Base-by-base conservation (phyloP, 2,329 filamentous ascomycete genomes). In the Fusarium sp. region DNA sequence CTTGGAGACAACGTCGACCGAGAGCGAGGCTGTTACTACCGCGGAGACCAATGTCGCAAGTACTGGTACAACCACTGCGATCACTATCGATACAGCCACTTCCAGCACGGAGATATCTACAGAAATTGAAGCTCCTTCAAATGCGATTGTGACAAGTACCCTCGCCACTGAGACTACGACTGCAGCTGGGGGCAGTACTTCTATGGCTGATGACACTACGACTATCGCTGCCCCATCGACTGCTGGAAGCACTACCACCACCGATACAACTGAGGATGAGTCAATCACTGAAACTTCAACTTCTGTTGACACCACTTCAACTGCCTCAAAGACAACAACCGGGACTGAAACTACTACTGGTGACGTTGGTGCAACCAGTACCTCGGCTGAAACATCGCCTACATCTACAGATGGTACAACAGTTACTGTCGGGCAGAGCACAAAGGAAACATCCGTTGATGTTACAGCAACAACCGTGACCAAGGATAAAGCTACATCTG, bases 241-340 rank as follows among this genome's bases (percentile, higher is more conserved):
- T 17, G 9, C 14, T 5, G 32, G 1, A 36, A 36, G 50, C 34
- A 1, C 3, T 8, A 15, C 50, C 5, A 12, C 32, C 18, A 26
- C n/a, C 9, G 6, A 26, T 0, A 36, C 17, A 52, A 26, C 9
- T 3, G 0, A 52, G 9, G 8, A 0, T 9, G 17, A 3, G 32
- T 0, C 5, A 22, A 3, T 12, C 8, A 22, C 24, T 7, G 6
- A 1, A 9, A 17, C 7, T 12, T 36, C 32, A 22, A 12, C 9
- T 26, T 1, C 32, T 15, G 2, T 52, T 0, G n/a, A 52, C 10
- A 22, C 9, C 13, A 8, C 50, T 6, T 4, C 13, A 26, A 6
- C 9, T 9, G 3, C 32, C n/a, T 4, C 13, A 26, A 15, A 7
- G 24, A 36, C n/a, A 22, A 14, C 12, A 51, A 20, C 4, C 3